phyloP scores from a whole-genome alignment of 257 asterid genomes.

The Lycium ferocissimum region DNA sequence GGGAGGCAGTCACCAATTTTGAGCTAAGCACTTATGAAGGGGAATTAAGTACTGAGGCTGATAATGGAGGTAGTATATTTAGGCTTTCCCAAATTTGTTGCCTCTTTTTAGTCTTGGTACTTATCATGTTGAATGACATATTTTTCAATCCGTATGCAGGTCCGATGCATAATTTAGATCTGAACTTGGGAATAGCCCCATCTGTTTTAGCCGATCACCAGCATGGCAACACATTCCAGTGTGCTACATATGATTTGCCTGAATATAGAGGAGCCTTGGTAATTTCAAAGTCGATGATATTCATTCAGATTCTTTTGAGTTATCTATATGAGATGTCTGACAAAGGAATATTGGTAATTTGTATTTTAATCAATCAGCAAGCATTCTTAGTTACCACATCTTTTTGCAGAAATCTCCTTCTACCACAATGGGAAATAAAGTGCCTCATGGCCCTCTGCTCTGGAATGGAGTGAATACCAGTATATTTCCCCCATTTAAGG shows the following conservation, averaged over 20 bases:
- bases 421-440: slow-evolving; percentile 46
- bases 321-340: too few species aligned
- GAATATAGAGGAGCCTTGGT: slow-evolving; percentile 58
- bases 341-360: too few species aligned
- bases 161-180: slow-evolving; percentile 55
- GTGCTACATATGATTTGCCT: slow-evolving; percentile 46
- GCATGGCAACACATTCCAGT: slow-evolving; percentile 47
- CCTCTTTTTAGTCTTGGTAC: not conserved
- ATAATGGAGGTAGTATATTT: slow-evolving; percentile 53
- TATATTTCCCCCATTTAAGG: slow-evolving; percentile 64
- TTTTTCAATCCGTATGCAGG: slow-evolving; percentile 40
- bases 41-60: slow-evolving; percentile 56
- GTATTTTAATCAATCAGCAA: not conserved
- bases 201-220: slow-evolving; percentile 44
- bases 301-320: not conserved
- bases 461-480: slow-evolving; percentile 51
- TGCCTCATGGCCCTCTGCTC: slow-evolving; percentile 50
- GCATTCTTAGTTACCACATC: slow-evolving; percentile 11
- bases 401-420: slow-evolving; percentile 56
- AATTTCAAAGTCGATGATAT: slow-evolving; percentile 29
- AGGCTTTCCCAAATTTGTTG: slow-evolving; percentile 1
- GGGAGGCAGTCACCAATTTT: slow-evolving; percentile 93
- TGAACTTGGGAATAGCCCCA: slow-evolving; percentile 75
- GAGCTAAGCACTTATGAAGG: slow-evolving; percentile 71
- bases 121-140: not conserved